Evolutionary conservation across 345 rosid species (phyloP).

Genomic region (Salix suchowensis): DNA sequence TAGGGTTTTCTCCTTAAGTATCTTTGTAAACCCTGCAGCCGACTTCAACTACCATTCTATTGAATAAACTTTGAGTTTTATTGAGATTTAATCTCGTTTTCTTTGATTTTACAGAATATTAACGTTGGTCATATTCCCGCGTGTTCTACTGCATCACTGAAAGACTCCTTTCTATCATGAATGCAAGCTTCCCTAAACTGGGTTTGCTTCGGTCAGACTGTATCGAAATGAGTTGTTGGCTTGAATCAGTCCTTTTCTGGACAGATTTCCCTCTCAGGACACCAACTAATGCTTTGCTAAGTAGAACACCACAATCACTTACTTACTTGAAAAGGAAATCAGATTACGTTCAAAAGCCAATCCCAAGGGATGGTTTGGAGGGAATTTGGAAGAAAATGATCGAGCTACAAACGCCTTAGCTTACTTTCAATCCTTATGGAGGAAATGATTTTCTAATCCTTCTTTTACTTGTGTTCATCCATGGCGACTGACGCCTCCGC

Average conservation of each 20-base stretch:
- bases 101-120: no score
- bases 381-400: constrained; percentile 19
- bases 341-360: constrained; percentile 20
- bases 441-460: not conserved
- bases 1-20: no score
- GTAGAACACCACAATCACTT: constrained; percentile 2
- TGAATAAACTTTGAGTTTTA: no score
- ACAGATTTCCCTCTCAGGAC: constrained; percentile 9
- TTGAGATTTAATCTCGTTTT: no score
- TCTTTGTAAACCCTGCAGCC: no score
- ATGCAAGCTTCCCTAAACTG: not conserved
- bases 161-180: constrained; percentile 1
- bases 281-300: constrained; percentile 2
- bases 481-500: no score
- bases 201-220: constrained; percentile 6
- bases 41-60: no score
- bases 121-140: no score
- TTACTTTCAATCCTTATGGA: constrained; percentile 17
- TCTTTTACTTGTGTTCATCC: no score
- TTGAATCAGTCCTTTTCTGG: constrained; percentile 18
- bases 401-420: not conserved
- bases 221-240: constrained; percentile 7
- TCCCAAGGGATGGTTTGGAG: constrained; percentile 16
- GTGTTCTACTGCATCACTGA: not conserved
- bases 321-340: constrained; percentile 21